These are phyloP conservation scores for Alternaria triticimaculans DNA, from an alignment of 2,329 filamentous ascomycete genomes.

Conservation along the genomic window DNA sequence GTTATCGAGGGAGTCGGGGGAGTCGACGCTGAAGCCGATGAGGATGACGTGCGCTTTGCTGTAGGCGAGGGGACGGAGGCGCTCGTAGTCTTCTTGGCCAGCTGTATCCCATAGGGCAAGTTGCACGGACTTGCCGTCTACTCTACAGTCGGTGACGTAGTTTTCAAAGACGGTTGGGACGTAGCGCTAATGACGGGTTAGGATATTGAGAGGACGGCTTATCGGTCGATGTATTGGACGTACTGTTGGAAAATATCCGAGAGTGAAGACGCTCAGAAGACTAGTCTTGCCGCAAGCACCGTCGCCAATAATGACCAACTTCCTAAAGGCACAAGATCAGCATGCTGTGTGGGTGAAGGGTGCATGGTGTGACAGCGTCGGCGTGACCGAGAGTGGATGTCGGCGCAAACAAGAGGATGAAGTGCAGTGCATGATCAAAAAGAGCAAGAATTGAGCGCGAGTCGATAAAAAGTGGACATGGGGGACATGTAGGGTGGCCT, in stretches of 20 bases:
- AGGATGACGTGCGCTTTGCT: conserved; percentile 97
- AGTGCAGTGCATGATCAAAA: conserved; percentile 18
- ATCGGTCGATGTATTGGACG: neutral
- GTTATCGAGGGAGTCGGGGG: conserved; percentile 94
- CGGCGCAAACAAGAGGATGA: conserved; percentile 9
- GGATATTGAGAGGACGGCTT: conserved; percentile 52
- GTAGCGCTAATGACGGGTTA: conserved; percentile 44
- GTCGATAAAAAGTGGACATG: conserved; percentile 45
- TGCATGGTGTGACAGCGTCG: conserved; percentile 20
- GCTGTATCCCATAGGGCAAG: conserved; percentile 99
- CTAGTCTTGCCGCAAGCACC: conserved; percentile 98
- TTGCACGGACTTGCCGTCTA: conserved; percentile 98
- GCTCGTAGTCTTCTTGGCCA: conserved; percentile 97
- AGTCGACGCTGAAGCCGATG: conserved; percentile 94
- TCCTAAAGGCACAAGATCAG: conserved; percentile 63
- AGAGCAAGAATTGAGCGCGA: conserved; percentile 30
- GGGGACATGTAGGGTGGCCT: conserved; percentile 37
- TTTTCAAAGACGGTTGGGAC: conserved; percentile 96
- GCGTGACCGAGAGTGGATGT: conserved; percentile 5
- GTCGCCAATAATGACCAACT: conserved; percentile 95
- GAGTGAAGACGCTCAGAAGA: conserved; percentile 94
- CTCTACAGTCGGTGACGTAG: conserved; percentile 97
- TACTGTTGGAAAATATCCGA: conserved; percentile 97
- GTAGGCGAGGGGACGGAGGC: conserved; percentile 91
- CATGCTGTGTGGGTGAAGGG: conserved; percentile 18